Evolutionary conservation across 768 basidiomycete species (phyloP), one percentile per base, ranked within the genome.

Genomic region (Tricholoma sp.): DNA sequence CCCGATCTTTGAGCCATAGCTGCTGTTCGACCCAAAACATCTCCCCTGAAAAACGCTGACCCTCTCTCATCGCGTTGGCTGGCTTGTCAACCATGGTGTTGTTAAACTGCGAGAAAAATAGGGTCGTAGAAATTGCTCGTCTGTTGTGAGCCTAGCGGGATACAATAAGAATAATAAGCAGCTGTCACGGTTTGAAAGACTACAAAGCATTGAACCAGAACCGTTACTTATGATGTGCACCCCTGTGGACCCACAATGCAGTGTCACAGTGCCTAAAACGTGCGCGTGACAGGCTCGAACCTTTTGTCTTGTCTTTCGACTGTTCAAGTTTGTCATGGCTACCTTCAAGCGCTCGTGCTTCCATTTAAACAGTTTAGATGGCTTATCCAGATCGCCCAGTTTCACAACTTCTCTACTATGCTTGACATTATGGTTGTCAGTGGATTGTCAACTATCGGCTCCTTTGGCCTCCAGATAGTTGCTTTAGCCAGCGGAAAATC

Each of bases 21-120:
- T 55, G 29, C n/a, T 35, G 54, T 37, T 56, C 54, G 14, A 18
- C 29, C 58, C 58, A 59, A 35, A 59, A 59, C 9, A 41, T 5
- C 29, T 59, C 58, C 14, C 62, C 63, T 57, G 58, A 54, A 32
- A 39, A 62, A 5, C 21, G 43, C 27, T 27, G 19, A 2, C 41
- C 50, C 12, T 27, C 50, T n/a, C 47, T 56, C 14, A 45, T 58
- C 19, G 57, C 54, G 32, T 46, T 54, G 55, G 18, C 14, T 19
- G 14, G n/a, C 18, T 18, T 18, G 7, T 43, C 16, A 18, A 19
- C 7, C 41, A 43, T 43, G 41, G 18, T 18, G 18, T 43, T 43
- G 41, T 18, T 35, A 14, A 35, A 11, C 9, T 11, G 34, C 5
- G 41, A 43, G 5, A 2, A 19, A 29, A 8, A 29, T n/a, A 43